Conservation (phyloP, 768 basidiomycete genomes). For the Phaeotremella fagi region DNA sequence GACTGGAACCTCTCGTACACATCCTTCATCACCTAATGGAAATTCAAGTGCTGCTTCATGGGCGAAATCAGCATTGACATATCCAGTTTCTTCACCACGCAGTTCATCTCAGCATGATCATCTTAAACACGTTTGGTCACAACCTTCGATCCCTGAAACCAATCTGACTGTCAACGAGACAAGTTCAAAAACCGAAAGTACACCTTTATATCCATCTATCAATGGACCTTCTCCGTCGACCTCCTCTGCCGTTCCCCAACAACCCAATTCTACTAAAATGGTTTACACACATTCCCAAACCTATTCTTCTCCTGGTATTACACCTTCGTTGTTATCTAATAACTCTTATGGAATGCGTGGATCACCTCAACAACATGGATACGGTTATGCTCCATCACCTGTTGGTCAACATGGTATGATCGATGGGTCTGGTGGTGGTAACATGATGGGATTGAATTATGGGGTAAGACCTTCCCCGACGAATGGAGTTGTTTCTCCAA, state of each 20-base stretch:
- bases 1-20: conserved; percentile 9
- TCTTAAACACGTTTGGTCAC: conserved; percentile 42
- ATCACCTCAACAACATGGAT: not conserved
- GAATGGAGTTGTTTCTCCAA: not conserved
- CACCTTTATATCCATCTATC: conserved; percentile 34
- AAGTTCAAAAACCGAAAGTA: not conserved
- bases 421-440: not conserved
- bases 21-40: conserved; percentile 13
- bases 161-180: not conserved
- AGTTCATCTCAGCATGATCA: conserved; percentile 27
- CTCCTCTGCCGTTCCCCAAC: conserved; percentile 8
- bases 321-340: not conserved
- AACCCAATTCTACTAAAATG: conserved; percentile 5
- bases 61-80: conserved; percentile 19
- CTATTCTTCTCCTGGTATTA: conserved; percentile 10
- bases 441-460: not conserved
- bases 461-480: not conserved
- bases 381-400: not conserved
- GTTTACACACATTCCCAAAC: conserved; percentile 13
- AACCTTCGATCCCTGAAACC: not conserved
- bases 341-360: not conserved
- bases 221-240: conserved; percentile 29
- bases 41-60: conserved; percentile 26
- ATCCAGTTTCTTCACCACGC: conserved; percentile 19
- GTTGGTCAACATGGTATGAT: not conserved